Evolutionary conservation across 2,329 filamentous ascomycete species (phyloP).

Genomic region (Chrysoporthe puriensis): DNA sequence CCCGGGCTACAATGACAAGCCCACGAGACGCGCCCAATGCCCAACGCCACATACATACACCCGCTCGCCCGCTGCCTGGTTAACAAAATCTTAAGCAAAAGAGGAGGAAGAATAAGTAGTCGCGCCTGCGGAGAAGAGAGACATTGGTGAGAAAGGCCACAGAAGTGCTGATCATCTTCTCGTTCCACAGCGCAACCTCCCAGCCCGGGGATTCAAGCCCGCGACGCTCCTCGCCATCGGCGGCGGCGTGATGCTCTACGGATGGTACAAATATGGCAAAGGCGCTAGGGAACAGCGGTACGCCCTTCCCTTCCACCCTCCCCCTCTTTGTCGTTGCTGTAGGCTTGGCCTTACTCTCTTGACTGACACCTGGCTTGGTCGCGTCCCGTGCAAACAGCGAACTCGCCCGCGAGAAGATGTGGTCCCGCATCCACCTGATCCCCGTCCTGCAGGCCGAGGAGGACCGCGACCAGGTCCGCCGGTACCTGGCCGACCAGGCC

Average conservation of each 20-base stretch:
- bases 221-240: slow-evolving; percentile 76
- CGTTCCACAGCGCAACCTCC: slow-evolving; percentile 77
- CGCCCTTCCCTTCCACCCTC: slow-evolving; percentile 38
- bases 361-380: background rate
- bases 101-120: background rate
- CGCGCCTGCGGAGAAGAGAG: background rate
- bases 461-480: slow-evolving; percentile 90
- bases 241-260: slow-evolving; percentile 80
- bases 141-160: background rate
- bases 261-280: slow-evolving; percentile 83
- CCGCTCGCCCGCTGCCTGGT: too few species aligned
- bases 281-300: slow-evolving; percentile 93
- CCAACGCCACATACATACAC: too few species aligned
- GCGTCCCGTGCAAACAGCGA: slow-evolving; percentile 62
- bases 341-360: background rate
- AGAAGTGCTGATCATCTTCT: slow-evolving; percentile 7
- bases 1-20: too few species aligned
- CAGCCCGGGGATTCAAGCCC: slow-evolving; percentile 86
- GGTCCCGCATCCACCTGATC: slow-evolving; percentile 92
- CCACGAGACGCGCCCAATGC: too few species aligned
- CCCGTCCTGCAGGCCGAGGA: slow-evolving; percentile 94
- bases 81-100: too few species aligned
- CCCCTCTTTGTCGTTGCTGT: background rate
- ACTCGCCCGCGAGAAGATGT: slow-evolving; percentile 96
- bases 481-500: slow-evolving; percentile 82